phyloP scores from a whole-genome alignment of 2,329 filamentous ascomycete species.

The Myriangium duriaei region DNA sequence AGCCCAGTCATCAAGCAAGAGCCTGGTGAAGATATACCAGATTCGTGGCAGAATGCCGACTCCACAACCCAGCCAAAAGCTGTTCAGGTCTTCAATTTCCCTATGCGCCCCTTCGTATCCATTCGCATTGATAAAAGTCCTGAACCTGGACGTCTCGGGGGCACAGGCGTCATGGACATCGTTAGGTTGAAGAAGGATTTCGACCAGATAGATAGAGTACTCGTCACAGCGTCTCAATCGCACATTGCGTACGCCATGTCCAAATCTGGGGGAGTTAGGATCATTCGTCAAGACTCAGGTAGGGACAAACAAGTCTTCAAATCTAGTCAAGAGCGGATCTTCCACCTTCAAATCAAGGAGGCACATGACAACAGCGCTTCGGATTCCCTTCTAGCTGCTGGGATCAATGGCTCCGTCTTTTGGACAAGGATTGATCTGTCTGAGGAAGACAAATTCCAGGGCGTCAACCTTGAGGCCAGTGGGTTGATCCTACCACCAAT shows the following conservation, averaged over 20 bases:
- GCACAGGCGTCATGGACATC: slow-evolving; percentile 79
- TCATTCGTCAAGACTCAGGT: slow-evolving; percentile 90
- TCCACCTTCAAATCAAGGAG: slow-evolving; percentile 66
- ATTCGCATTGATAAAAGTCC: slow-evolving; percentile 55
- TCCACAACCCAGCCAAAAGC: background rate
- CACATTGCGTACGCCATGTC: slow-evolving; percentile 93
- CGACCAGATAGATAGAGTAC: slow-evolving; percentile 87
- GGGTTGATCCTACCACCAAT: slow-evolving; percentile 85
- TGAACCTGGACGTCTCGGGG: slow-evolving; percentile 53
- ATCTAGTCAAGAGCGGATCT: slow-evolving; percentile 82
- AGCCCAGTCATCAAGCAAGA: slow-evolving; percentile 14
- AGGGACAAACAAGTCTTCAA: slow-evolving; percentile 86
- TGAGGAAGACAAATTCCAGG: slow-evolving; percentile 59
- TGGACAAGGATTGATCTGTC: slow-evolving; percentile 73
- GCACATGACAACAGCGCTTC: slow-evolving; percentile 38
- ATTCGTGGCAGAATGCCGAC: slow-evolving; percentile 81
- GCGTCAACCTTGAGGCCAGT: slow-evolving; percentile 67
- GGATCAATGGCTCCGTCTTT: slow-evolving; percentile 92
- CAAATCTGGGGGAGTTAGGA: slow-evolving; percentile 81
- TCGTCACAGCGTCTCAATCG: slow-evolving; percentile 76
- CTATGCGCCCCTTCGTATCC: slow-evolving; percentile 90
- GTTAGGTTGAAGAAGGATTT: slow-evolving; percentile 94
- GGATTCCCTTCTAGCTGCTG: slow-evolving; percentile 82
- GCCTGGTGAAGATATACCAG: slow-evolving; percentile 44
- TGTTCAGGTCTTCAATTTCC: slow-evolving; percentile 75